Percentiles rank a stretch among this genome's conserved stretches.
phyloP scores from a whole-genome alignment of 176 grass and related monocot species.

The Luzula sylvatica region DNA sequence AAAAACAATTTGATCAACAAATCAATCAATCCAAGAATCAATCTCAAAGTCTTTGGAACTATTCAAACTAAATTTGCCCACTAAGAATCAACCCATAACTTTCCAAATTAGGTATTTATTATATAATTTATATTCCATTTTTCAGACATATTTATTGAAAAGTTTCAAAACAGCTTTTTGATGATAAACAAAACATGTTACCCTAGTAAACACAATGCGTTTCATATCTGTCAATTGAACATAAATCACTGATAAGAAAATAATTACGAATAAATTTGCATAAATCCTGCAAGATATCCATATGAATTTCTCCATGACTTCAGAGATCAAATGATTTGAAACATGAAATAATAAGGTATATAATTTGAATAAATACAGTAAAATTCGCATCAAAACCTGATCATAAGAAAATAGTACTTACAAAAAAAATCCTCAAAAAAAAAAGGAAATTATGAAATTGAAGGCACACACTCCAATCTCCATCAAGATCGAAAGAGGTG shows the following conservation, averaged over 20 bases:
- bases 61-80: conserved; percentile 3
- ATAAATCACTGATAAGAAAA: no score
- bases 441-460: neutral
- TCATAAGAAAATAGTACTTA: no score
- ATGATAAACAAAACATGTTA: neutral
- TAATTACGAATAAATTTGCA: no score
- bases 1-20: conserved; percentile 5
- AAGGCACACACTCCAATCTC: no score
- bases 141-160: neutral
- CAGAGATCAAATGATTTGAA: no score
- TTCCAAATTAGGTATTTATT: conserved; percentile 17
- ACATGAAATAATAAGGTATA: no score
- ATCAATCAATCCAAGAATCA: neutral
- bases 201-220: neutral
- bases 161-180: neutral
- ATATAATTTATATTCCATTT: neutral
- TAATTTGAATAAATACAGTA: no score
- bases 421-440: neutral
- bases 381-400: no score
- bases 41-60: neutral
- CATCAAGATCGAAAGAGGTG: conserved; percentile 11
- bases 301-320: no score
- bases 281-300: no score
- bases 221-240: neutral
- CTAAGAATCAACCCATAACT: neutral